Conservation (phyloP, 148 eudicot species). For the Polygonum maritimum region DNA sequence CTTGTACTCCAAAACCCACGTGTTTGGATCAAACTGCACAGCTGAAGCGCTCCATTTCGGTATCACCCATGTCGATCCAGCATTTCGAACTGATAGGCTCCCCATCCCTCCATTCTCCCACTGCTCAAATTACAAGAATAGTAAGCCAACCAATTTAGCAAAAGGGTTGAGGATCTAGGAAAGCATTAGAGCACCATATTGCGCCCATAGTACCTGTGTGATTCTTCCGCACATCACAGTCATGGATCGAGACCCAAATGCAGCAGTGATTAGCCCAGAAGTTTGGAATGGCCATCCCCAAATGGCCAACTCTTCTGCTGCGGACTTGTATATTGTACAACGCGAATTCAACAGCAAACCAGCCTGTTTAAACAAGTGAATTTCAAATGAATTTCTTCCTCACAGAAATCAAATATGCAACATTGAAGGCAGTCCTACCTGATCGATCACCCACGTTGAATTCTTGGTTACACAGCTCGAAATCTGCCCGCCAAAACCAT, state of each 20-base stretch:
- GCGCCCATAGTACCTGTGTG: background rate
- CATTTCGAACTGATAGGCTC: background rate
- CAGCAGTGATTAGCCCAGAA: background rate
- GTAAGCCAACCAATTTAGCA: background rate
- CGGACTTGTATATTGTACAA: background rate
- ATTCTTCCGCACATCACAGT: background rate
- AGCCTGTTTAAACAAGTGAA: background rate
- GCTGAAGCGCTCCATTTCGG: background rate
- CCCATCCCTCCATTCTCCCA: background rate
- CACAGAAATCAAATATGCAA: background rate
- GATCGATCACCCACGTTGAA: background rate
- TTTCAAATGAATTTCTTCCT: background rate
- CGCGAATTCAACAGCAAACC: background rate
- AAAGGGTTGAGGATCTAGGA: background rate
- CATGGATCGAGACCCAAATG: background rate
- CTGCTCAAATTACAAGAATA: background rate
- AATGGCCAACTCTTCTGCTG: background rate
- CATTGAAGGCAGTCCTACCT: background rate
- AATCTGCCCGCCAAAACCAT: background rate
- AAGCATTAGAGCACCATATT: background rate
- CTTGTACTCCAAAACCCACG: background rate
- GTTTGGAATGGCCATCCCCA: conserved; percentile 3
- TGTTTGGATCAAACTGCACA: background rate
- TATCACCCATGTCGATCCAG: background rate
- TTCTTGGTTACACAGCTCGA: background rate